Conservation (phyloP, 2,329 filamentous ascomycete genomes). For the Canariomyces notabilis region DNA sequence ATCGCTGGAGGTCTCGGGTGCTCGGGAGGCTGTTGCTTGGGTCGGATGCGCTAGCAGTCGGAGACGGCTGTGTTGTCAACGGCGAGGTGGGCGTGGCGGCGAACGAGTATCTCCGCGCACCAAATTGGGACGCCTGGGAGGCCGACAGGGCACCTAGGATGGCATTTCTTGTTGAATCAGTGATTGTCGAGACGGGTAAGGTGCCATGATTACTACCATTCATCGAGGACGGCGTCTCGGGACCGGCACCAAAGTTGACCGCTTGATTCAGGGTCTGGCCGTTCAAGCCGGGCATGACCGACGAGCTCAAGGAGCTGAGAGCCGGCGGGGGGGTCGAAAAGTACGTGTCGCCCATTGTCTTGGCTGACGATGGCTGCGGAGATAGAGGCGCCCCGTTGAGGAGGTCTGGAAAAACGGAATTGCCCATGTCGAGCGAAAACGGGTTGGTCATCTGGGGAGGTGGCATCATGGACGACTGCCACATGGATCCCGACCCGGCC, state of each 20-base stretch:
- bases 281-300: conserved; percentile 61
- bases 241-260: conserved; percentile 59
- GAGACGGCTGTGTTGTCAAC: conserved; percentile 47
- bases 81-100: conserved; percentile 51
- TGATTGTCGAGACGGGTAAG: conserved; percentile 59
- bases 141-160: conserved; percentile 53
- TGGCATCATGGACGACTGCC: conserved; percentile 64
- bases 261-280: conserved; percentile 59
- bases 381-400: conserved; percentile 68
- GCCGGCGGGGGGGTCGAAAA: conserved; percentile 74
- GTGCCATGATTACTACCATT: conserved; percentile 57
- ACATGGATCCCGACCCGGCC: conserved; percentile 55
- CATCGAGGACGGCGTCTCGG: conserved; percentile 69
- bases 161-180: conserved; percentile 58
- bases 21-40: conserved; percentile 63
- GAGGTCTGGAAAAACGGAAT: conserved; percentile 72
- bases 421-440: conserved; percentile 70
- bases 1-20: conserved; percentile 82
- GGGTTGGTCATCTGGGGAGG: conserved; percentile 63
- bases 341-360: conserved; percentile 67
- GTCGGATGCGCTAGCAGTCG: conserved; percentile 45
- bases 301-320: conserved; percentile 68
- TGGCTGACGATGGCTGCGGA: conserved; percentile 67
- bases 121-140: conserved; percentile 50
- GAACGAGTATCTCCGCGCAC: conserved; percentile 60